Evolutionary conservation across 495 filamentous ascomycete species (phyloP), one percentile per base, ranked within the genome.

Genomic region (Terfezia boudieri): DNA sequence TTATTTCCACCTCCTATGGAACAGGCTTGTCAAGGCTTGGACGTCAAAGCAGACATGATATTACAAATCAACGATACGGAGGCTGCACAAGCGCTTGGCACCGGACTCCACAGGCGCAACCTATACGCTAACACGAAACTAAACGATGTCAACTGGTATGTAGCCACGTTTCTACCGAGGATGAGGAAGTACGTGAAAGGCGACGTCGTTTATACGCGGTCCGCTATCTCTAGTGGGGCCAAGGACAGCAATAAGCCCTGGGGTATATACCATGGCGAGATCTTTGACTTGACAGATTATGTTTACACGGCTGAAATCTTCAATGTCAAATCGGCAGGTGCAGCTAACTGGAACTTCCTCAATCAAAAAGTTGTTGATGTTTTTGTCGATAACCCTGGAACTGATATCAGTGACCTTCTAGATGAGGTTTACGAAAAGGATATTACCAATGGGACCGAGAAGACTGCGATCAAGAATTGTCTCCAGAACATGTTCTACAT

Each of bases 281-380:
- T 96, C 22, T 96, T 88, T 62, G 92, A 98, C 64, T 67, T 98
- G 46, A 93, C 84, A 1, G 76, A 96, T 63, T 98, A 98, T 68
- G 85, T 86, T 67, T 69, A 84, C 54, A 93, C 88, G 5, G 57
- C 57, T 12, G 49, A 59, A 0, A 17, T 38, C 10, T 23, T 56
- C 35, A 54, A 59, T 37, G 8, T 57, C 72, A 53, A 66, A 73
- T 17, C 23, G 61, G 23, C 68, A 73, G 64, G 71, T 37, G 55
- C 67, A 11, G 57, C 68, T 6, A 56, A 56, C 8, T 90, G 81
- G 65, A 65, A 72, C 16, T 96, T 86, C 68, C 68, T 98, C 36
- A 80, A 86, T 46, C 49, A 57, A 4, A 64, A 71, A 9, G 60
- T 98, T 11, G 72, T 79, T 22, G 68, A 75, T 0, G 60, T 86